Conservation (phyloP, 2,329 filamentous ascomycete species). For the Bretziella fagacearum region DNA sequence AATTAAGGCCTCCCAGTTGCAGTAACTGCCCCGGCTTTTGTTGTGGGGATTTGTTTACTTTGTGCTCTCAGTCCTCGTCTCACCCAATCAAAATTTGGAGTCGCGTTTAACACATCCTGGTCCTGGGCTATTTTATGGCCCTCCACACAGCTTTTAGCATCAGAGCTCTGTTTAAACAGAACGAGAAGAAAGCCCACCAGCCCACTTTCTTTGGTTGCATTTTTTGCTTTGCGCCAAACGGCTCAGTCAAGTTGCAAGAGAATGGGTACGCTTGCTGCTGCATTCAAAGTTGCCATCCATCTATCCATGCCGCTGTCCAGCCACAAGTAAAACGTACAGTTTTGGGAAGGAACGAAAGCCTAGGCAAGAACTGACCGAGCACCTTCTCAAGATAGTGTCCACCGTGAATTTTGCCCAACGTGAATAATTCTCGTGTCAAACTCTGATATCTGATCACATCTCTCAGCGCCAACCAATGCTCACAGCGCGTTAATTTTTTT, state of each 20-base stretch:
- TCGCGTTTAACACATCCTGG: slow-evolving; percentile 7
- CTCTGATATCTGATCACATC: not conserved
- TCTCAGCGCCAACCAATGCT: no score
- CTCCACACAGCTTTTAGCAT: not conserved
- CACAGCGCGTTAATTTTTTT: no score
- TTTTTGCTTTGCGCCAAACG: no score
- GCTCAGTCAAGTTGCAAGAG: no score
- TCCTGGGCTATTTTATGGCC: slow-evolving; percentile 7
- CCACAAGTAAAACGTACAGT: not conserved
- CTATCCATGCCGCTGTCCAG: no score
- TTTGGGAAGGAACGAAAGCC: not conserved
- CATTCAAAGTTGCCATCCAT: not conserved
- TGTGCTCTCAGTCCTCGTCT: slow-evolving; percentile 3
- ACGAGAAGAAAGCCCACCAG: slow-evolving; percentile 5
- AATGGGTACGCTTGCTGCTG: no score
- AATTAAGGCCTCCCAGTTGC: not conserved
- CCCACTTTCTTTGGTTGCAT: no score
- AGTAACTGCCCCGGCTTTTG: not conserved
- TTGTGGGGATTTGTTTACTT: slow-evolving; percentile 14
- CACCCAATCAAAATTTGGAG: slow-evolving; percentile 7
- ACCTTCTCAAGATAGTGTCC: not conserved
- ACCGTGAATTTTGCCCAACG: not conserved
- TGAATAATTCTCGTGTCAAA: not conserved
- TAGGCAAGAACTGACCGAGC: not conserved
- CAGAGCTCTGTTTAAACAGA: no score